Percentiles rank a stretch among this genome's conserved stretches.
phyloP scores from a whole-genome alignment of 805 yeast genomes.

The Pichia phayaonensis region DNA sequence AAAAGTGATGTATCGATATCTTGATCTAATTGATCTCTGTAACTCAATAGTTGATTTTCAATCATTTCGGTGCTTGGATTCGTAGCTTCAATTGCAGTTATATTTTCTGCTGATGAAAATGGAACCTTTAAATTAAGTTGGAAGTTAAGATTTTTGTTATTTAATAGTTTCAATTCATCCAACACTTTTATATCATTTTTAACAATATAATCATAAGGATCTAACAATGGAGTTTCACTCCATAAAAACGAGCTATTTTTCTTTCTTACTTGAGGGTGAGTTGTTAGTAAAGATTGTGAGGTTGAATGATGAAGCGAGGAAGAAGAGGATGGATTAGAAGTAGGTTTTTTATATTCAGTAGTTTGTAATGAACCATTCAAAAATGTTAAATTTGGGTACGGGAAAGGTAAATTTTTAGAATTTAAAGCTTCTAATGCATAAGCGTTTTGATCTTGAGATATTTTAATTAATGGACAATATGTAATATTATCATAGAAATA shows the following conservation, averaged over 20 bases:
- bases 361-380: slow-evolving; percentile 5
- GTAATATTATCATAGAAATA: slow-evolving; percentile 66
- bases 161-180: slow-evolving; percentile 1
- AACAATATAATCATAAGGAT: slow-evolving; percentile 32
- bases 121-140: slow-evolving; percentile 16
- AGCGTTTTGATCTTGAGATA: slow-evolving; percentile 20
- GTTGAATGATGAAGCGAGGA: slow-evolving; percentile 1
- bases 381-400: slow-evolving; percentile 24
- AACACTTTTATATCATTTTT: slow-evolving; percentile 20
- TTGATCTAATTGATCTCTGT: slow-evolving; percentile 6
- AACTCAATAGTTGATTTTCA: slow-evolving; percentile 8
- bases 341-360: slow-evolving; percentile 4
- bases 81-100: not conserved
- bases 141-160: slow-evolving; percentile 12
- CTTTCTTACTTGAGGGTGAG: slow-evolving; percentile 14
- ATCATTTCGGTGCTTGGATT: slow-evolving; percentile 4
- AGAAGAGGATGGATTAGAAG: slow-evolving; percentile 5
- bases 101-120: slow-evolving; percentile 12
- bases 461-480: slow-evolving; percentile 46
- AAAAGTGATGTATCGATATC: slow-evolving; percentile 17
- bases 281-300: not conserved
- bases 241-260: slow-evolving; percentile 27
- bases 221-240: slow-evolving; percentile 19
- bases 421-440: slow-evolving; percentile 16
- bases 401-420: slow-evolving; percentile 12